Base-by-base conservation (phyloP, 2,329 filamentous ascomycete species). In the Diaporthe humulicola region DNA sequence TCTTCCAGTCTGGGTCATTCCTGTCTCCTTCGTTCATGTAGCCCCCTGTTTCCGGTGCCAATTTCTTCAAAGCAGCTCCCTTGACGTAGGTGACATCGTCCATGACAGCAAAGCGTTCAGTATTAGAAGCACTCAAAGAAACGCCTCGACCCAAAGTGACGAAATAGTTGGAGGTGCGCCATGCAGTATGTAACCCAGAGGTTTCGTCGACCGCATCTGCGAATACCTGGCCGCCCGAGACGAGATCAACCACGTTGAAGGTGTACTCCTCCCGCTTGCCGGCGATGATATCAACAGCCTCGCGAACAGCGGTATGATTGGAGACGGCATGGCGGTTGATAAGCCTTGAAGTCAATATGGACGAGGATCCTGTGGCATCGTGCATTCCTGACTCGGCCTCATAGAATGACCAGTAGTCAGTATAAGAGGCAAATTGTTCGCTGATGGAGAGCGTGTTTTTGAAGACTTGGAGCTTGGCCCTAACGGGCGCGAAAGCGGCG, bases 1-100 rank as follows among this genome's bases (percentile, higher is more conserved):
- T 54, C 72, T 82, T 75, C 74, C 78, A 84, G 28, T 81, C 71
- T 0, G 77, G 77, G 48, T 83, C 76, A 52, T 79, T 79, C 22
- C 83, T 84, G 75, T 84, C 83, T 1, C 82, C 84, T 78, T 88
- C 85, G 71, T 86, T 86, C 79, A 83, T 76, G 70, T 85, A 85
- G 2, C 78, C 66, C 19, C 76, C 75, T 1, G 75, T 48, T 19
- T 69, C 67, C 6, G 76, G 75, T 5, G 76, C 75, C 57, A 71
- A 50, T 19, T 7, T 60, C 36, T 60, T 60, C 38, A 60, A 56
- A 40, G 25, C 33, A n/a, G 38, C 52, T 2, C 52, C 56, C 42
- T 71, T 71, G 14, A 30, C 56, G 30, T 40, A 42, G 3, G 52
- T 60, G 3, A 56, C 12, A 15, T 71, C 70, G 22, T 72, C 7